These are phyloP conservation scores for Effrenium voratum DNA, from an alignment of 73 alveolate species.

Conservation along the genomic window DNA sequence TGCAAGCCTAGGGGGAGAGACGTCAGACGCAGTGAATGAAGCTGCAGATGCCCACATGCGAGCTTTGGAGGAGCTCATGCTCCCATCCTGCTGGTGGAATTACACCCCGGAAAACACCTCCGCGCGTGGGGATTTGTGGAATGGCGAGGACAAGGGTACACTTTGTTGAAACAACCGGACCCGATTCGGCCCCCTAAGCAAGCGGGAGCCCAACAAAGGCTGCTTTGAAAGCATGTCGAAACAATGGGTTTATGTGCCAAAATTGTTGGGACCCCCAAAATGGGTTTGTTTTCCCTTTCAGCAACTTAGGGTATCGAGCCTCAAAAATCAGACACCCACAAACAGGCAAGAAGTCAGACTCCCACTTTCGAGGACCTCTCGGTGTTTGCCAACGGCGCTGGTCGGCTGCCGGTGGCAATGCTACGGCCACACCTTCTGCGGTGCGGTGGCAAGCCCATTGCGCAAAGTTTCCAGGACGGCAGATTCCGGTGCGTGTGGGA, in stretches of 20 bases:
- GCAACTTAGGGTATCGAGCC: too few species aligned
- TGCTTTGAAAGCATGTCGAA: too few species aligned
- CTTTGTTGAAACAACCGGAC: too few species aligned
- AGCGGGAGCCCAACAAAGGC: too few species aligned
- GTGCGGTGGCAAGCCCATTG: constrained; percentile 27
- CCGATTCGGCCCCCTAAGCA: too few species aligned
- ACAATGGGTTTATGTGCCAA: too few species aligned
- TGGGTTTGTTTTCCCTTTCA: too few species aligned
- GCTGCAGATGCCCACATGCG: constrained; percentile 69
- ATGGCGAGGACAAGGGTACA: too few species aligned
- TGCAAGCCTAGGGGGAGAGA: background rate
- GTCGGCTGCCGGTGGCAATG: constrained; percentile 31
- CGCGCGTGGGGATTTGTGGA: constrained; percentile 72
- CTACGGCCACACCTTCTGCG: constrained; percentile 47
- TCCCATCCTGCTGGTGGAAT: constrained; percentile 80
- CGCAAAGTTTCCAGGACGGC: constrained; percentile 47
- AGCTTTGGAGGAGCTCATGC: constrained; percentile 68
- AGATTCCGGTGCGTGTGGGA: constrained; percentile 30
- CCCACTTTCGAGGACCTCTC: too few species aligned
- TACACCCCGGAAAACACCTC: constrained; percentile 67
- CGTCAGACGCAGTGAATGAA: background rate
- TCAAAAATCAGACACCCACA: too few species aligned
- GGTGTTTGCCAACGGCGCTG: constrained; percentile 1
- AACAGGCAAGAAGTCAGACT: too few species aligned
- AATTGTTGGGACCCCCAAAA: too few species aligned